Percentiles rank a stretch among this genome's conserved stretches.
These are phyloP conservation scores for Gnomoniopsis smithogilvyi DNA, from an alignment of 2,329 filamentous ascomycete genomes.

Conservation along the genomic window DNA sequence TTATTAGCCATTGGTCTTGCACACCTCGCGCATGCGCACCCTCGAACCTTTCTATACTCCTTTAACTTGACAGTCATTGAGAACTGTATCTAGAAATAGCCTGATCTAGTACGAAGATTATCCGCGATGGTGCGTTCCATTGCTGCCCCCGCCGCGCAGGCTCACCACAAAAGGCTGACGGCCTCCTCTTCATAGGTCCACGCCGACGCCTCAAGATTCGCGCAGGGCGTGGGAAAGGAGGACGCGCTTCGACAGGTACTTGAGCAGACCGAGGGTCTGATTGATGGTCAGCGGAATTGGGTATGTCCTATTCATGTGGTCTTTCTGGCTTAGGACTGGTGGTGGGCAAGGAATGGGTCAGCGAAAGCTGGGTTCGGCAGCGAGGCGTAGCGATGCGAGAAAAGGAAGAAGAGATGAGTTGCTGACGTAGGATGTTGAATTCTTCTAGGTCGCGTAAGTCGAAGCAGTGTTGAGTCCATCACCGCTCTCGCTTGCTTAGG, in stretches of 20 bases:
- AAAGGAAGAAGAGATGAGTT: not conserved
- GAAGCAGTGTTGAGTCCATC: not conserved
- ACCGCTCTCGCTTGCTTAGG: not conserved
- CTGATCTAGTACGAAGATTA: no score
- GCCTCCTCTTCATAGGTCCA: constrained; percentile 53
- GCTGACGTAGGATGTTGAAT: not conserved
- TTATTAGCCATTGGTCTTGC: no score
- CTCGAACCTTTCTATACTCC: no score
- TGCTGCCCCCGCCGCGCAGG: no score
- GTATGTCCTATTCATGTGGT: constrained; percentile 40
- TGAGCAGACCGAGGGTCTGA: constrained; percentile 65
- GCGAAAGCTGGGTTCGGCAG: not conserved
- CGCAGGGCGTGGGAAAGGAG: constrained; percentile 61
- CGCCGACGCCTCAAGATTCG: constrained; percentile 75
- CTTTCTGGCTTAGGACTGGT: not conserved
- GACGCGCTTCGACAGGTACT: constrained; percentile 74
- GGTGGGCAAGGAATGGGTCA: not conserved
- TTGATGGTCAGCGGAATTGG: constrained; percentile 76
- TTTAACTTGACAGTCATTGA: no score
- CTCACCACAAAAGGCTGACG: no score
- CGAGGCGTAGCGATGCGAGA: not conserved
- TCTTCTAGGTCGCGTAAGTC: constrained; percentile 10
- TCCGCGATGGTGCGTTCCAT: no score
- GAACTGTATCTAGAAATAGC: no score
- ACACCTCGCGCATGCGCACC: no score